A percentile compares a stretch with the other conserved stretches of the same genome.
These are phyloP conservation scores for Halenospora varia DNA, from an alignment of 495 filamentous ascomycete species.

Conservation along the genomic window DNA sequence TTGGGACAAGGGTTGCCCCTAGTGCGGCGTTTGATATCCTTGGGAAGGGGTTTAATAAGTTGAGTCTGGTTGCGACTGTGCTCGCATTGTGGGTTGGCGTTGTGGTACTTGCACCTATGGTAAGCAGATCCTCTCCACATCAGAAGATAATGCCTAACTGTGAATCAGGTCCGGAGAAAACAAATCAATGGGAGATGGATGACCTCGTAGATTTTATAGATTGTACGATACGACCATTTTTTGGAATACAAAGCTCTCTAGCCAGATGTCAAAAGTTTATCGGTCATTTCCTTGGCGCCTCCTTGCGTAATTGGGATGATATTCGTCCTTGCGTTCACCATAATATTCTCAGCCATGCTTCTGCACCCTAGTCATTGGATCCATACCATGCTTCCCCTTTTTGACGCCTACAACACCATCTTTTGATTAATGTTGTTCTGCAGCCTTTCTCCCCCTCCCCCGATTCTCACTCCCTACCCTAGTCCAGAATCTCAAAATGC, in stretches of 20 bases:
- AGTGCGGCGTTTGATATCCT: conserved; percentile 88
- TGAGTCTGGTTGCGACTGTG: conserved; percentile 80
- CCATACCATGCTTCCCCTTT: no score
- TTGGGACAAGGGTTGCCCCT: conserved; percentile 78
- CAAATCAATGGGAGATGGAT: conserved; percentile 49
- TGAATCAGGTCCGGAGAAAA: conserved; percentile 42
- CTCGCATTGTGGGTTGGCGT: conserved; percentile 71
- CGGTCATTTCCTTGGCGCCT: no score
- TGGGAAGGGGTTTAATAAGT: conserved; percentile 87
- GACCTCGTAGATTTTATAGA: conserved; percentile 10
- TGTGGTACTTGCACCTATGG: conserved; percentile 76
- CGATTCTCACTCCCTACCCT: background rate
- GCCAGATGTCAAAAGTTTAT: background rate
- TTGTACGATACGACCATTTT: conserved; percentile 6
- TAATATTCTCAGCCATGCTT: no score
- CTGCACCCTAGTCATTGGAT: no score
- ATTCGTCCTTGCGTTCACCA: no score
- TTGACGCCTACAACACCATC: no score
- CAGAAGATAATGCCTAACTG: conserved; percentile 11
- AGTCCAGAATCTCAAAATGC: conserved; percentile 23
- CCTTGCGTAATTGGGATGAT: no score
- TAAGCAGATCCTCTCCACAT: conserved; percentile 39
- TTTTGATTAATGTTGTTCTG: no score
- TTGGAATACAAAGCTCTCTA: background rate
- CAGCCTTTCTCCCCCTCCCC: no score